A percentile compares a stretch with the other conserved stretches of the same genome.
Conservation (phyloP, 2,329 filamentous ascomycete genomes). For the Massarina eburnea region DNA sequence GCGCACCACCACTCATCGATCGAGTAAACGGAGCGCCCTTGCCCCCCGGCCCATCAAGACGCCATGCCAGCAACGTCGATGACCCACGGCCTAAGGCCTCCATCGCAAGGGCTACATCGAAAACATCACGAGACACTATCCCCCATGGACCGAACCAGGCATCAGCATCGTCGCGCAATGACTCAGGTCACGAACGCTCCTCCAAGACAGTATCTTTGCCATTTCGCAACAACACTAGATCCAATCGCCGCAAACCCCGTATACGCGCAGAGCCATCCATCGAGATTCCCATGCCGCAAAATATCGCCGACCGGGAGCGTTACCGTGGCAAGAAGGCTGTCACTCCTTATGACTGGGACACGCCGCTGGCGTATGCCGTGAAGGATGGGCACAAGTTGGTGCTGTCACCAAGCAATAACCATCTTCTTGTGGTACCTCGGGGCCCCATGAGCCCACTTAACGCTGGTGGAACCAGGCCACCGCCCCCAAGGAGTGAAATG, state of each 20-base stretch:
- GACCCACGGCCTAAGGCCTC: too few relatives aligned
- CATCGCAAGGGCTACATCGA: too few relatives aligned
- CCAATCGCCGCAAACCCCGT: neutral
- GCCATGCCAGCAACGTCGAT: too few relatives aligned
- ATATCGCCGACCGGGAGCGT: neutral
- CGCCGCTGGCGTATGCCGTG: neutral
- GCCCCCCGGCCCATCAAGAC: too few relatives aligned
- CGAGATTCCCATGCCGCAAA: neutral
- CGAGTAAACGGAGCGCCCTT: neutral
- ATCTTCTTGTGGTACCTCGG: neutral
- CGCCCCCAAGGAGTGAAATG: neutral
- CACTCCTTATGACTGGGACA: neutral
- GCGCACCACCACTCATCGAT: neutral
- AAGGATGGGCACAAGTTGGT: neutral
- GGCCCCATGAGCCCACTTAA: neutral
- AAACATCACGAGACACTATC: too few relatives aligned
- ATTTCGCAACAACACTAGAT: too few relatives aligned
- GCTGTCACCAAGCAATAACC: neutral
- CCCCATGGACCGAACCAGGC: too few relatives aligned
- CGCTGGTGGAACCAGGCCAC: neutral
- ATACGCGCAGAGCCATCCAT: neutral
- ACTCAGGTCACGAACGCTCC: too few relatives aligned
- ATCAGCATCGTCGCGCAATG: too few relatives aligned
- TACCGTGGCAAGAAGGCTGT: neutral
- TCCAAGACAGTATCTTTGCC: too few relatives aligned